A percentile compares a stretch with the other conserved stretches of the same genome.
Conservation (phyloP, 129 eudicot species). For the Helianthus annuus region HanXRQr2.0-SUNRISE NC_035435.2:167767704-167768203, state of each 20-base stretch:
- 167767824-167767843: not conserved
- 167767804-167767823: not conserved
- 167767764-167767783: conserved; percentile 91
- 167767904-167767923: conserved; percentile 9
- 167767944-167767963: conserved; percentile 14
- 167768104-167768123: conserved; percentile 30
- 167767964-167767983: conserved; percentile 19
- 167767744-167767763: conserved; percentile 93
- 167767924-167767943: conserved; percentile 2
- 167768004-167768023: conserved; percentile 31
- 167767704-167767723: conserved; percentile 36
- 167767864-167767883: not conserved
- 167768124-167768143: conserved; percentile 29
- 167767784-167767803: conserved; percentile 50
- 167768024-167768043: conserved; percentile 33
- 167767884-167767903: too few relatives aligned
- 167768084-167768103: conserved; percentile 48
- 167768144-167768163: conserved; percentile 32
- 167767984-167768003: conserved; percentile 19
- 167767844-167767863: conserved; percentile 18
- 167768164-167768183: conserved; percentile 50
- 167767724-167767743: conserved; percentile 60
- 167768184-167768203: conserved; percentile 37
- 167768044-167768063: conserved; percentile 13
- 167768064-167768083: conserved; percentile 35